Conservation (phyloP, 805 yeast species). For the Candida tammaniensis region DNA sequence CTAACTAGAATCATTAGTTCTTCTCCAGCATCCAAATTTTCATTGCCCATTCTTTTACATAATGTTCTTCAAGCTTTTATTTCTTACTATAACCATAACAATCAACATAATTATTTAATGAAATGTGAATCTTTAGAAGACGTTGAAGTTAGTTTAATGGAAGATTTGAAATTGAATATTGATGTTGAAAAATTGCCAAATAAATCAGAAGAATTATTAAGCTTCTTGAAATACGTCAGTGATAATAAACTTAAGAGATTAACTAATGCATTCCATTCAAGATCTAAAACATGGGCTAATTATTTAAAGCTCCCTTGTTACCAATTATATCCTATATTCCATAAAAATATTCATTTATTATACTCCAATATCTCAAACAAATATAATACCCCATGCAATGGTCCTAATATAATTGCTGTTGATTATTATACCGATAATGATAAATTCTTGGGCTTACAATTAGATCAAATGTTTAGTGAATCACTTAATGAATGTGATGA, state of each 20-base stretch:
- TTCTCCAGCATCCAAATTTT: slow-evolving; percentile 80
- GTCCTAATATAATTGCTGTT: slow-evolving; percentile 80
- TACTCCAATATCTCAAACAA: slow-evolving; percentile 80
- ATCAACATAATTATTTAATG: slow-evolving; percentile 21
- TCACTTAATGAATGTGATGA: slow-evolving; percentile 69
- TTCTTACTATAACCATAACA: slow-evolving; percentile 21
- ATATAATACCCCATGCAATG: slow-evolving; percentile 87
- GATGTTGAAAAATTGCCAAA: slow-evolving; percentile 35
- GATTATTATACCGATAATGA: slow-evolving; percentile 92
- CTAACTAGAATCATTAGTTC: slow-evolving; percentile 63
- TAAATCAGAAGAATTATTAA: slow-evolving; percentile 29
- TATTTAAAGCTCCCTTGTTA: slow-evolving; percentile 34
- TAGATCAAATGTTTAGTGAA: slow-evolving; percentile 75
- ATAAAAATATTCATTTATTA: slow-evolving; percentile 74
- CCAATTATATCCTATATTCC: slow-evolving; percentile 47
- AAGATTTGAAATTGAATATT: slow-evolving; percentile 24
- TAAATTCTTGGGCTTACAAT: slow-evolving; percentile 81
- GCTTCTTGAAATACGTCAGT: slow-evolving; percentile 35
- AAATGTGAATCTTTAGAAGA: slow-evolving; percentile 21
- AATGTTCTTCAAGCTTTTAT: slow-evolving; percentile 54
- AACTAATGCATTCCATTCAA: slow-evolving; percentile 44
- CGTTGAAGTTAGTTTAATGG: slow-evolving; percentile 23
- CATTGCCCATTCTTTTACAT: slow-evolving; percentile 60
- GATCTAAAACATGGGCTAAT: slow-evolving; percentile 49
- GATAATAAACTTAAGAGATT: slow-evolving; percentile 41